Conservation (phyloP, 805 yeast genomes). For the Clavispora phyllophila region DNA sequence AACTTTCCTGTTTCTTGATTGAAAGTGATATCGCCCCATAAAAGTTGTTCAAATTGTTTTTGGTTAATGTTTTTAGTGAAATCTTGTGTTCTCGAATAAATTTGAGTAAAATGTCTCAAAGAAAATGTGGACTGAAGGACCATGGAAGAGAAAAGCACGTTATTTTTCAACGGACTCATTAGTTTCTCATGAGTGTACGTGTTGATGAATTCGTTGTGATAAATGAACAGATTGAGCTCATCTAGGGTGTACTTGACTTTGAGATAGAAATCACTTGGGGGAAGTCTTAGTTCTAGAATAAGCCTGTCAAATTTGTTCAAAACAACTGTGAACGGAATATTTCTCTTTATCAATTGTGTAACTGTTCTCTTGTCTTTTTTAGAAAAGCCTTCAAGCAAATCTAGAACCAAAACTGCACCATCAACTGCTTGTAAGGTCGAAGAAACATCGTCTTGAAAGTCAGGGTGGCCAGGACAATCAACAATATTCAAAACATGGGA, state of each 20-base stretch:
- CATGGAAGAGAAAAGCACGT: constrained; percentile 74
- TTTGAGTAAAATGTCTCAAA: constrained; percentile 55
- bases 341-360: constrained; percentile 44
- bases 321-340: constrained; percentile 53
- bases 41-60: constrained; percentile 42
- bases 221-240: constrained; percentile 54
- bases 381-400: constrained; percentile 77
- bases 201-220: constrained; percentile 23
- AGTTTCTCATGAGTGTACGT: constrained; percentile 22
- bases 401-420: constrained; percentile 67
- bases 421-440: constrained; percentile 58
- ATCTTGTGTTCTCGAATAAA: constrained; percentile 31
- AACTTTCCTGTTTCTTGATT: constrained; percentile 42
- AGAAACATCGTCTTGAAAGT: constrained; percentile 72
- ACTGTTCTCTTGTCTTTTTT: constrained; percentile 48
- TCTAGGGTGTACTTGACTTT: constrained; percentile 60
- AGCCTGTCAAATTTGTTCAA: constrained; percentile 83
- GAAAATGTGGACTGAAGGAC: constrained; percentile 61
- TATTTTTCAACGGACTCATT: constrained; percentile 58
- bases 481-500: constrained; percentile 59
- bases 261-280: constrained; percentile 67
- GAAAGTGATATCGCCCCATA: constrained; percentile 78
- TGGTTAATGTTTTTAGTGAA: constrained; percentile 12
- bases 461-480: constrained; percentile 91
- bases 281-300: constrained; percentile 71